Percentiles rank a stretch among this genome's conserved stretches.
Conservation (phyloP, 2,329 filamentous ascomycete genomes). For the Harringtonia lauricola region DNA sequence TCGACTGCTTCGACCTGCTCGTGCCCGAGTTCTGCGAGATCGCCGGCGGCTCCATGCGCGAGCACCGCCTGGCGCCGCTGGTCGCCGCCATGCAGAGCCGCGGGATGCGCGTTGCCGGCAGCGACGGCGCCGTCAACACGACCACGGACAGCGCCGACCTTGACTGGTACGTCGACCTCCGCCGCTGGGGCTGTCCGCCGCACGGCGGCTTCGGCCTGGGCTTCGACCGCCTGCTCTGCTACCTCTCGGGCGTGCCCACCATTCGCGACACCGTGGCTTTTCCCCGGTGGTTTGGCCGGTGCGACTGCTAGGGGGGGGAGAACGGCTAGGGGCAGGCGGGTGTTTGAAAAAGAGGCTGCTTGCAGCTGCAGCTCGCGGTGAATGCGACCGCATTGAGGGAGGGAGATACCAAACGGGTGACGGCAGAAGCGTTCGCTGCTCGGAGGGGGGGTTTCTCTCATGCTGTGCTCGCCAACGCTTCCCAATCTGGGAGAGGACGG, state of each 20-base stretch:
- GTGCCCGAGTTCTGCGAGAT: constrained; percentile 80
- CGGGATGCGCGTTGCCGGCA: constrained; percentile 1
- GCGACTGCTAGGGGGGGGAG: constrained; percentile 35
- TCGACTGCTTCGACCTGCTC: constrained; percentile 83
- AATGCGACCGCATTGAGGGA: background rate
- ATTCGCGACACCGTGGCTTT: constrained; percentile 81
- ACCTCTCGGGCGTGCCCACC: constrained; percentile 70
- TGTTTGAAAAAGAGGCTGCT: no score
- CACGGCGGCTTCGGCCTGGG: constrained; percentile 88
- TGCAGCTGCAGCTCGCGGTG: no score
- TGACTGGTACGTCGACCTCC: constrained; percentile 80
- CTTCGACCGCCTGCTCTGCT: constrained; percentile 77
- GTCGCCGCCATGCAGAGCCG: constrained; percentile 4
- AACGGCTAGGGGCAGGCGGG: background rate
- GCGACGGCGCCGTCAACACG: background rate
- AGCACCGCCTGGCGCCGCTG: constrained; percentile 40
- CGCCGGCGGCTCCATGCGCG: constrained; percentile 80
- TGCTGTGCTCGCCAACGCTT: constrained; percentile 27
- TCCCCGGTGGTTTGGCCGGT: constrained; percentile 60
- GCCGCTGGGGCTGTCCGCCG: constrained; percentile 81
- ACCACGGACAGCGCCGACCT: constrained; percentile 28
- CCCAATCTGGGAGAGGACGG: constrained; percentile 25
- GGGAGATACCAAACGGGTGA: no score
- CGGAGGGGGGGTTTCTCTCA: no score
- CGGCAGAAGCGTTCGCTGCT: no score